Percentiles rank a stretch among this genome's conserved stretches.
phyloP scores from a whole-genome alignment of 371 early-diverging fungal species.

The Conidiobolus incongruus region DNA sequence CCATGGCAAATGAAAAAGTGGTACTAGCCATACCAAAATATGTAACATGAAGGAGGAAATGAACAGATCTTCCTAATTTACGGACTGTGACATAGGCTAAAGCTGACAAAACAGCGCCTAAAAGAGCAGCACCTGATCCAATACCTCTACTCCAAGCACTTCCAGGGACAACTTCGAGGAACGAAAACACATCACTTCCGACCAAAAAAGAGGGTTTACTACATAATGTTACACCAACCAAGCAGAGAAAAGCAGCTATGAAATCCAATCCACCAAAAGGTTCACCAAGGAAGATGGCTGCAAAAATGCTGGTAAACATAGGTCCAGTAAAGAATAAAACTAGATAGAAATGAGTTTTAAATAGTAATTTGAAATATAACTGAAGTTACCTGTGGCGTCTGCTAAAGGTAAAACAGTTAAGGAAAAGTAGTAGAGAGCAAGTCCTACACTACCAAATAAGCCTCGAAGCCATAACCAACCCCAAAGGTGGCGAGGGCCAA shows the following conservation, averaged over 20 bases:
- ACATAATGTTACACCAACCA: conserved; percentile 39
- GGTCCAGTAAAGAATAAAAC: conserved; percentile 60
- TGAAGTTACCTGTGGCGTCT: conserved; percentile 25
- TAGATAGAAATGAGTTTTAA: too few species aligned
- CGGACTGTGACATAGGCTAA: conserved; percentile 48
- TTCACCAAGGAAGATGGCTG: conserved; percentile 32
- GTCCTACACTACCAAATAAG: conserved; percentile 30
- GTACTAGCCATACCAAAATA: conserved; percentile 42
- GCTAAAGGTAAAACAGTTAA: conserved; percentile 38
- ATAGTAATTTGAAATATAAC: too few species aligned
- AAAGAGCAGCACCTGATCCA: conserved; percentile 1
- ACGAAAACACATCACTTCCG: background rate
- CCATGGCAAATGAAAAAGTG: conserved; percentile 9
- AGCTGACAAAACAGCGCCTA: conserved; percentile 10
- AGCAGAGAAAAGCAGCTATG: conserved; percentile 20
- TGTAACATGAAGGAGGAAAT: conserved; percentile 48
- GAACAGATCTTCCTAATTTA: conserved; percentile 32
- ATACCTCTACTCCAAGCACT: background rate
- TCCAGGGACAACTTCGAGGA: background rate
- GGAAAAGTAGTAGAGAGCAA: conserved; percentile 47
- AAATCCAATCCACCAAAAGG: conserved; percentile 32
- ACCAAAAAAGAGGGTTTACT: conserved; percentile 39
- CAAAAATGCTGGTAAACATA: conserved; percentile 45
- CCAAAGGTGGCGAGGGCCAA: conserved; percentile 23
- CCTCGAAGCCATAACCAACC: conserved; percentile 36